Percentiles rank a stretch among this genome's conserved stretches.
phyloP scores from a whole-genome alignment of 139 green algal species.

The Gonium pectorale region DNA sequence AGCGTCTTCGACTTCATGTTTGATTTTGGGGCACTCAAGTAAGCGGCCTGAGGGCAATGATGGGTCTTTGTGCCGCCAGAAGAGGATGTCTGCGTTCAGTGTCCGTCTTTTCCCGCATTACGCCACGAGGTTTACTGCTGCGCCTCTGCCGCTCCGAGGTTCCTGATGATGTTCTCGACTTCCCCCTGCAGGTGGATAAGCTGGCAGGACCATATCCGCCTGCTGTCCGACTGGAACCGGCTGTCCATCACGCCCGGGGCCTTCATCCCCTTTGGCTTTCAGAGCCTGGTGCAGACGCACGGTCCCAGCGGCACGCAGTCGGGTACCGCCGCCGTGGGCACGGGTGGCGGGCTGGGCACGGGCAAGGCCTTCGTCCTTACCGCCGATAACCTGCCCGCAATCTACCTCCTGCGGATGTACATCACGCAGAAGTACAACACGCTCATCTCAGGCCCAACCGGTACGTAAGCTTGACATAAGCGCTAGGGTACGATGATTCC shows the following conservation, averaged over 20 bases:
- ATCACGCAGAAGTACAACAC: constrained; percentile 31
- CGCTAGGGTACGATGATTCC: too few relatives aligned
- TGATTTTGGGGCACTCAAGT: constrained; percentile 47
- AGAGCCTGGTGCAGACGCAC: constrained; percentile 15
- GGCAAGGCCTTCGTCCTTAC: constrained; percentile 47
- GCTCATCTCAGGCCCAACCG: constrained; percentile 44
- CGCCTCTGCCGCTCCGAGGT: background rate
- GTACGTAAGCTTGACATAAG: too few relatives aligned
- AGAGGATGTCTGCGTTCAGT: too few relatives aligned
- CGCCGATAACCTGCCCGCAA: constrained; percentile 48
- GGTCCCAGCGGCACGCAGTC: background rate
- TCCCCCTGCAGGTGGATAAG: constrained; percentile 44
- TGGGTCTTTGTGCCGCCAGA: too few relatives aligned
- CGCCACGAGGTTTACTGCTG: too few relatives aligned
- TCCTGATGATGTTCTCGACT: background rate
- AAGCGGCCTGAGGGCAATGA: too few relatives aligned
- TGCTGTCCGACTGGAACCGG: constrained; percentile 33
- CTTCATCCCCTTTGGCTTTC: constrained; percentile 55
- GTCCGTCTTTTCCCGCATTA: too few relatives aligned
- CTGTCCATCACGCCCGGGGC: constrained; percentile 27
- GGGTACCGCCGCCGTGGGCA: background rate
- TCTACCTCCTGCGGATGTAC: constrained; percentile 51
- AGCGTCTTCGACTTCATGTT: constrained; percentile 61
- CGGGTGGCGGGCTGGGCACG: background rate
- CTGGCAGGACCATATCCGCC: constrained; percentile 43